Evolutionary conservation across 768 basidiomycete species (phyloP).

Genomic region (Termitomyces eurrhizus): DNA sequence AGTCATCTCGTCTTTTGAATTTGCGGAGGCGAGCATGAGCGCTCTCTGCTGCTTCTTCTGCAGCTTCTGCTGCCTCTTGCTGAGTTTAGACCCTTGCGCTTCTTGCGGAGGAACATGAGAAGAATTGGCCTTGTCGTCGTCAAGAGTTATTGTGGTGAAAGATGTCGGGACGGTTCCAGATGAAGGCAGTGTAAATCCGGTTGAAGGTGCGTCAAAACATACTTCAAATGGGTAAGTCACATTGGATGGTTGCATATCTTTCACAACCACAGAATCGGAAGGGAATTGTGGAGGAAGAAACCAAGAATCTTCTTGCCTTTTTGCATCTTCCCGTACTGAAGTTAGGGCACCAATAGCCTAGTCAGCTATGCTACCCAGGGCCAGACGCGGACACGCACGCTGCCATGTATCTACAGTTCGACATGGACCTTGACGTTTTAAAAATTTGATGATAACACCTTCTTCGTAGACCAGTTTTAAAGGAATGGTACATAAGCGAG

Average conservation of each 20-base stretch:
- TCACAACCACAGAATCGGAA: constrained; percentile 1
- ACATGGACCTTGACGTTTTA: constrained; percentile 23
- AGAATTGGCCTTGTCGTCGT: not conserved
- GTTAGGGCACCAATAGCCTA: not conserved
- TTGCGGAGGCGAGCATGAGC: not conserved
- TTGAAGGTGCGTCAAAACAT: not conserved
- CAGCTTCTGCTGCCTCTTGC: constrained; percentile 7
- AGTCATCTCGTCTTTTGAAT: not conserved
- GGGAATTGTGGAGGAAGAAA: constrained; percentile 22
- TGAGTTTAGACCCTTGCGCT: not conserved
- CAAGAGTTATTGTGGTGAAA: not conserved
- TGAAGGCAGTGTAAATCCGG: not conserved
- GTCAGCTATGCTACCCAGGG: not conserved
- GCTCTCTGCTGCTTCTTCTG: not conserved
- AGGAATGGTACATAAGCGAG: constrained; percentile 30
- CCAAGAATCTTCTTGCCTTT: constrained; percentile 23
- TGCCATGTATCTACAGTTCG: constrained; percentile 36
- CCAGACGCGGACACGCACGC: constrained; percentile 23
- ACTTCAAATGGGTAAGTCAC: not conserved
- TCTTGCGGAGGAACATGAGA: not conserved
- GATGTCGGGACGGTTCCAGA: not conserved
- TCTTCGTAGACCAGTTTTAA: constrained; percentile 37
- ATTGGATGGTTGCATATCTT: not conserved
- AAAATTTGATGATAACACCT: constrained; percentile 39
- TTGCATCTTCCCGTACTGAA: constrained; percentile 12